Base-by-base conservation (phyloP, 73 alveolate species). In the Uronychia setigera region DNA sequence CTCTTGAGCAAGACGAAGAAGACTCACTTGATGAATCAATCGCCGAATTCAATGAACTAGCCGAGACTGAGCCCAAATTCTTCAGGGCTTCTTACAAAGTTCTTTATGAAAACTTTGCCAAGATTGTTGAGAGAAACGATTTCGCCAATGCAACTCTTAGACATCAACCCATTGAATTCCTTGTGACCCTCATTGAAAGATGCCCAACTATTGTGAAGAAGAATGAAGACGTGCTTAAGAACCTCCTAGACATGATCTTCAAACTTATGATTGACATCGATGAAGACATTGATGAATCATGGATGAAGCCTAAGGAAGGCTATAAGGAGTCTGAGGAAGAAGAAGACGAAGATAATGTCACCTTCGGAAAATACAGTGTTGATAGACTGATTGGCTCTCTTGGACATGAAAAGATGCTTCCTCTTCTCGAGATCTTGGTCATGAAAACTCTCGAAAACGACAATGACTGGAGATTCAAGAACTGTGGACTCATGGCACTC, bases 231-330 rank as follows among this genome's bases (percentile, higher is more conserved):
- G 78, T 92, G 58, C 89, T 95, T 11, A 92, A 86, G 87, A 30
- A 87, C 35, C 91, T 96, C n/a, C 82, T 96, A 26, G 95, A 94
- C 31, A 59, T 87, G 74, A 76, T 96, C 87, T 94, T 93, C 92
- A 90, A 87, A 77, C 92, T 92, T 59, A 96, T 96, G 99, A 88
- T 94, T 75, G 92, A 91, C 84, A 96, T 96, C 58, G 95, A 89
- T 58, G 92, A 82, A n/a, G 96, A 90, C 30, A 86, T 96, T 32
- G 90, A 85, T 30, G 97, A 94, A 32, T 91, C 90, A 60, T 96
- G 99, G 99, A 91, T 83, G 89, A 81, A 80, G 32, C 99, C 99
- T 26, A 92, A 87, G 32, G 99, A 96, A 80, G 99, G 99, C 31
- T 96, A 88, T 93, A 88, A 85, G 60, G 90, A 86, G 29, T 96